Base-by-base conservation (phyloP, 2,329 filamentous ascomycete genomes). In the Fusarium pilosicola region DNA sequence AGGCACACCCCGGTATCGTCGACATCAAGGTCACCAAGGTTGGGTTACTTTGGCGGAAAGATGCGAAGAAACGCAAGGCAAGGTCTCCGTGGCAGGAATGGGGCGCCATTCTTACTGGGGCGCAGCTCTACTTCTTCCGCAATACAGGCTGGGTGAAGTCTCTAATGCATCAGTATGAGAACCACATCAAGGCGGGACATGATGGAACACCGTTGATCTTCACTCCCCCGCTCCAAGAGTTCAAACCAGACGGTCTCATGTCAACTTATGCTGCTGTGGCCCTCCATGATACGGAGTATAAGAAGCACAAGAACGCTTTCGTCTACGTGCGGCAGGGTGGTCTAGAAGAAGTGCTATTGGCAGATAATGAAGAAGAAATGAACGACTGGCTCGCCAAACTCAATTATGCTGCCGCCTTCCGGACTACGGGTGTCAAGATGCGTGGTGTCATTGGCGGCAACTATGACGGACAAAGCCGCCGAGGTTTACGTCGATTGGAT, bases 11-110 rank as follows among this genome's bases (percentile, higher is more conserved):
- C 7, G 96, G 96, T 18, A 93, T 99, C 66, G 96, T 99, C 17
- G 96, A 98, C 82, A 97, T 99, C 80, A 97, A 97, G 77, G 93
- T 98, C 51, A 97, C 96, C 49, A 99, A 98, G 82, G 95, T 99
- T 56, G 96, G 96, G 8, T 85, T 97, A 4, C 82, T 99, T 38
- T 99, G 96, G 96, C 91, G 96, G 49, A 99, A 99, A 80, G 95
- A 97, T 73, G 85, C 88, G 3, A 98, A 97, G 84, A 97, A 96
- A 84, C 96, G 96, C 84, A 97, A 97, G 82, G 93, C 95, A 2
- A 90, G 96, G 48, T 98, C 96, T 17, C 96, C 96, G 4, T 99
- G 96, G 96, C 96, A 98, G 80, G 96, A 99, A 87, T 99, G 96
- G 96, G 96, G 96, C 59, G 96, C 95, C 30, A 93, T 99, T 66